Conservation (phyloP, 1,284 basidiomycete species). For the Ceratobasidium sp. region DNA sequence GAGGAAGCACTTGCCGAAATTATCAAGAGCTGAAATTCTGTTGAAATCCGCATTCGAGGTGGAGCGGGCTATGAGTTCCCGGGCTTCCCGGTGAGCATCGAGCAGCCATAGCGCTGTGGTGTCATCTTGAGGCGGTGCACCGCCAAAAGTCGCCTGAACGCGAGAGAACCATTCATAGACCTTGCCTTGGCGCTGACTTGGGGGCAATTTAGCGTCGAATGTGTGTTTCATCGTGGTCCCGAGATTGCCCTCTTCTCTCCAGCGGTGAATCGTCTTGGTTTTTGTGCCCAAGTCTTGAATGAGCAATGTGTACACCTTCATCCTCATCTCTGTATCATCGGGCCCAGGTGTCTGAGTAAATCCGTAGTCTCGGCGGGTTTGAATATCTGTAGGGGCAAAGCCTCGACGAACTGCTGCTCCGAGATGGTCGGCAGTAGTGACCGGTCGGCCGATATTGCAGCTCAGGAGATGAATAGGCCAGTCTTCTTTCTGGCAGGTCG, state of each 20-base stretch:
- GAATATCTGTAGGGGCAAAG: conserved; percentile 53
- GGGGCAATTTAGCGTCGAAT: conserved; percentile 52
- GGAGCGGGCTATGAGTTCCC: conserved; percentile 47
- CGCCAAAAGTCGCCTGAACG: neutral
- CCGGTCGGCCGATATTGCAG: conserved; percentile 14
- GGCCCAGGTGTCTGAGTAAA: conserved; percentile 50
- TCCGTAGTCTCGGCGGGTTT: conserved; percentile 57
- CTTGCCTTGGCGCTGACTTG: conserved; percentile 47
- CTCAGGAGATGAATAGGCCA: conserved; percentile 25
- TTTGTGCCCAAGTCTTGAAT: conserved; percentile 50
- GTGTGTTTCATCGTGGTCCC: conserved; percentile 54
- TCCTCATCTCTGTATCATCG: conserved; percentile 49
- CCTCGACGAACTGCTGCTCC: conserved; percentile 47
- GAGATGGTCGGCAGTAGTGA: conserved; percentile 21
- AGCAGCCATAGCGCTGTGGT: neutral
- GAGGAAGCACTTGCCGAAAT: conserved; percentile 49
- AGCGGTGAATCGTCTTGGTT: conserved; percentile 54
- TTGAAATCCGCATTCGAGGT: conserved; percentile 54
- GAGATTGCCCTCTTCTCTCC: conserved; percentile 54
- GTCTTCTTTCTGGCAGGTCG: conserved; percentile 4
- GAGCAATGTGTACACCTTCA: conserved; percentile 56
- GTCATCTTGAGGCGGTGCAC: neutral
- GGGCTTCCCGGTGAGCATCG: neutral
- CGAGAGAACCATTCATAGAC: conserved; percentile 2
- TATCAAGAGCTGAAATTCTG: conserved; percentile 48